Percentiles rank a stretch among this genome's conserved stretches.
phyloP scores from a whole-genome alignment of 768 basidiomycete genomes.

The Udeniomyces megalosporus region DNA sequence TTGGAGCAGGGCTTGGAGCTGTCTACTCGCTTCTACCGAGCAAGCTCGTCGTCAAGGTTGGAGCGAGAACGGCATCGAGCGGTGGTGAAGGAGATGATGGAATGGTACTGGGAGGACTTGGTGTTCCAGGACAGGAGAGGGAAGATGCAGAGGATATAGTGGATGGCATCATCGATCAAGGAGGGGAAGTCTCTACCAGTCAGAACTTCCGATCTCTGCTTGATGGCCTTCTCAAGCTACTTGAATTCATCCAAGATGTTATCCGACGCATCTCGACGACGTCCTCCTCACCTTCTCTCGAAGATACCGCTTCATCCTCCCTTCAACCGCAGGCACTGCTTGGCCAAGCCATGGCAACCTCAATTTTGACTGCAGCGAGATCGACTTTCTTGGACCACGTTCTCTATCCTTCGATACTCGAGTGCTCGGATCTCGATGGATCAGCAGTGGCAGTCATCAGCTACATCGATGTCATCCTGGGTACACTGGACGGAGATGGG shows the following conservation, averaged over 20 bases:
- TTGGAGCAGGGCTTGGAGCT: constrained; percentile 80
- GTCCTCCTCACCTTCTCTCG: background rate
- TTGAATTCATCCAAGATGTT: constrained; percentile 85
- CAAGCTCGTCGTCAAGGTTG: constrained; percentile 49
- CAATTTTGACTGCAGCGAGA: constrained; percentile 61
- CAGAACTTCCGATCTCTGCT: constrained; percentile 62
- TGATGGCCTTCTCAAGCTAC: constrained; percentile 73
- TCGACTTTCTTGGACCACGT: constrained; percentile 83
- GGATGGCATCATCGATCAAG: no score
- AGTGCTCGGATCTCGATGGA: constrained; percentile 84
- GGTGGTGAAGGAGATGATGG: constrained; percentile 21
- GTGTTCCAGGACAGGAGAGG: background rate
- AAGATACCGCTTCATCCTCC: background rate
- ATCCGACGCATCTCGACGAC: constrained; percentile 36
- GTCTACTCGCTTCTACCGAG: constrained; percentile 81
- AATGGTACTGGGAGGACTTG: constrained; percentile 47
- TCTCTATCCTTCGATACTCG: constrained; percentile 77
- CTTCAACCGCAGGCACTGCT: constrained; percentile 31
- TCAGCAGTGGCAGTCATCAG: constrained; percentile 91
- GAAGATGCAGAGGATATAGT: constrained; percentile 30
- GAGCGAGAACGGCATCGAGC: constrained; percentile 14
- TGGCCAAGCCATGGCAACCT: background rate
- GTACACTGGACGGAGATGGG: constrained; percentile 47
- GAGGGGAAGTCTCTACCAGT: constrained; percentile 40
- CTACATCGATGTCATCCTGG: constrained; percentile 77